Percentiles rank a stretch among this genome's conserved stretches.
Conservation (phyloP, 228 moss, liverwort and hornwort genomes). For the Sphagnum magellanicum region DNA sequence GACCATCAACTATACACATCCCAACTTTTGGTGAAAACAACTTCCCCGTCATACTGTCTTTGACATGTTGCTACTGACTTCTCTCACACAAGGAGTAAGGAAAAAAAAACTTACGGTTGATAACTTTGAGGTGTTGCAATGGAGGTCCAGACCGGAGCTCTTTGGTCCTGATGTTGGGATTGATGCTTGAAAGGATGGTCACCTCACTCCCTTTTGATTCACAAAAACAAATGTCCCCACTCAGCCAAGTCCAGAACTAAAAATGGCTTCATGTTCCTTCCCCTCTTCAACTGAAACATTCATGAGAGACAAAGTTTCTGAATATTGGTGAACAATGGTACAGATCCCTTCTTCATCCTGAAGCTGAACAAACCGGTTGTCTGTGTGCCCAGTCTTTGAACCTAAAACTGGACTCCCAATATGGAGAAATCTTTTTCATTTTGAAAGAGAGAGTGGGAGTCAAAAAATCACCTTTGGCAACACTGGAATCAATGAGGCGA, state of each 20-base stretch:
- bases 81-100: neutral
- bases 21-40: too few species aligned
- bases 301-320: too few species aligned
- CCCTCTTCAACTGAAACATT: too few species aligned
- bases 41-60: too few species aligned
- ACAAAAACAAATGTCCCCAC: neutral
- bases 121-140: constrained; percentile 30
- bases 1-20: too few species aligned
- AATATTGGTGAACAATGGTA: too few species aligned
- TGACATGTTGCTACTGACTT: too few species aligned
- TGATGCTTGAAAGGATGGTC: constrained; percentile 25
- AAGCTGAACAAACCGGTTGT: too few species aligned
- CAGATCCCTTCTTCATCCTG: too few species aligned
- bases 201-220: constrained; percentile 34
- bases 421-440: neutral
- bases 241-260: neutral
- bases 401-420: neutral
- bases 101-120: constrained; percentile 24
- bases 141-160: constrained; percentile 19
- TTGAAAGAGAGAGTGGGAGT: neutral
- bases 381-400: too few species aligned
- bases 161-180: constrained; percentile 15
- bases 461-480: constrained; percentile 29
- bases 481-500: constrained; percentile 34
- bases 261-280: neutral